Conservation (phyloP, 805 yeast genomes). For the Cyberlindnera maritima region DNA sequence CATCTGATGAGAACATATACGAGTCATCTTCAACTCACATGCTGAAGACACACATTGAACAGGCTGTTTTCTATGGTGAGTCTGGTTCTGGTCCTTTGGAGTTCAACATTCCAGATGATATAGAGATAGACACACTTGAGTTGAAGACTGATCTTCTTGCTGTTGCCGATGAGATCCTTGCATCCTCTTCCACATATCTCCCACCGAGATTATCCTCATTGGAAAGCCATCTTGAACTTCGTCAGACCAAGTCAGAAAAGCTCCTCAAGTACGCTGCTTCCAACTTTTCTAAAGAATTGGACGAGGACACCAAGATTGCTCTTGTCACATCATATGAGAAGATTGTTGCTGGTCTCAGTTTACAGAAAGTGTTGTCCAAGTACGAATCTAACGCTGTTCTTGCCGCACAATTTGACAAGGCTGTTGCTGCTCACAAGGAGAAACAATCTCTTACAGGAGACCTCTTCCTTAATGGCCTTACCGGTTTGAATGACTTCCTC, state of each 20-base stretch:
- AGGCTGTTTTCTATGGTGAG: conserved; percentile 67
- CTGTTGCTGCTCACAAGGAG: conserved; percentile 7
- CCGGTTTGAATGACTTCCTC: conserved; percentile 27
- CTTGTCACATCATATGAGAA: conserved; percentile 41
- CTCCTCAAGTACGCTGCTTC: conserved; percentile 43
- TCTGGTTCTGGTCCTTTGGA: conserved; percentile 43
- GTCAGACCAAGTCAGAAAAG: conserved; percentile 43
- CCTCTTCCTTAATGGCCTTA: conserved; percentile 28
- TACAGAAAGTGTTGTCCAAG: conserved; percentile 12
- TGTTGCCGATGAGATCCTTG: conserved; percentile 55
- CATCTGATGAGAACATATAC: conserved; percentile 18
- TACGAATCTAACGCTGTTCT: conserved; percentile 2
- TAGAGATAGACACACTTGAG: conserved; percentile 42
- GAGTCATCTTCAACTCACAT: conserved; percentile 32
- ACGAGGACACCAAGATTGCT: conserved; percentile 35
- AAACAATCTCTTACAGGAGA: conserved; percentile 20
- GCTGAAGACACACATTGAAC: conserved; percentile 74
- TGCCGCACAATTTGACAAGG: conserved; percentile 7
- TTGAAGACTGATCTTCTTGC: conserved; percentile 49
- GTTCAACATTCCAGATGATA: conserved; percentile 43
- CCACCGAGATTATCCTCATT: conserved; percentile 52
- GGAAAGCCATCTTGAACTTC: conserved; percentile 47
- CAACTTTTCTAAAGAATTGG: conserved; percentile 42
- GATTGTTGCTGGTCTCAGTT: conserved; percentile 40
- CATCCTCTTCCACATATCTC: conserved; percentile 53